Percentiles rank a stretch among this genome's conserved stretches.
Conservation (phyloP, 129 eudicot species). For the Cynara cardunculus region DNA sequence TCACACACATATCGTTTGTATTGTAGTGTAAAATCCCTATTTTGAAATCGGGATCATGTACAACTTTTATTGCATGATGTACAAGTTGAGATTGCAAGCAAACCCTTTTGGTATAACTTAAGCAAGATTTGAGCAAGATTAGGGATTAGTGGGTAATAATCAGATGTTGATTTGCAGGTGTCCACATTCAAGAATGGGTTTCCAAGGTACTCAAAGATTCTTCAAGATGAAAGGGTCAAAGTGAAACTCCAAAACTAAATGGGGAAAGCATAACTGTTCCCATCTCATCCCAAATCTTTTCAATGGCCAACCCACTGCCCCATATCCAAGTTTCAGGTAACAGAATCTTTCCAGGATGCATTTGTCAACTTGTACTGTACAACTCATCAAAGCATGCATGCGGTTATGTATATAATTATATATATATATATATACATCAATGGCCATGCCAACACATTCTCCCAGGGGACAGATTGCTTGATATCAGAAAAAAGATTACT, state of each 20-base stretch:
- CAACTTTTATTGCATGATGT: slow-evolving; percentile 3
- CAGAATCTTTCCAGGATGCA: slow-evolving; percentile 15
- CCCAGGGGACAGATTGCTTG: slow-evolving; percentile 32
- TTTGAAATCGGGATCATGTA: not conserved
- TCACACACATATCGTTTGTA: not conserved
- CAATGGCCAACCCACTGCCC: slow-evolving; percentile 42
- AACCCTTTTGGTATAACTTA: slow-evolving; percentile 13
- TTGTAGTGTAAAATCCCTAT: not conserved
- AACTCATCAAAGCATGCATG: slow-evolving; percentile 13
- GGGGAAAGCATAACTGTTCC: slow-evolving; percentile 13
- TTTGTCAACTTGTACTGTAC: slow-evolving; percentile 17
- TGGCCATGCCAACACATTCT: slow-evolving; percentile 35
- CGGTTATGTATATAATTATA: not conserved
- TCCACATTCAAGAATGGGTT: slow-evolving; percentile 78
- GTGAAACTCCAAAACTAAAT: slow-evolving; percentile 40
- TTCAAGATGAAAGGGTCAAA: slow-evolving; percentile 67
- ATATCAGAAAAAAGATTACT: slow-evolving; percentile 22
- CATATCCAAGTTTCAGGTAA: slow-evolving; percentile 61
- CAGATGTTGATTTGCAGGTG: slow-evolving; percentile 40
- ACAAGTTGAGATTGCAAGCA: not conserved
- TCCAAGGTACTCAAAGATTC: slow-evolving; percentile 66
- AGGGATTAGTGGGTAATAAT: not conserved
- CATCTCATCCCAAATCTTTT: slow-evolving; percentile 34
- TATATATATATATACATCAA: not conserved
- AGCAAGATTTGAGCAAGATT: slow-evolving; percentile 13